A percentile compares a stretch with the other conserved stretches of the same genome.
phyloP scores from a whole-genome alignment of 192 early-diverging fungal species.

The Dissophora ornata region DNA sequence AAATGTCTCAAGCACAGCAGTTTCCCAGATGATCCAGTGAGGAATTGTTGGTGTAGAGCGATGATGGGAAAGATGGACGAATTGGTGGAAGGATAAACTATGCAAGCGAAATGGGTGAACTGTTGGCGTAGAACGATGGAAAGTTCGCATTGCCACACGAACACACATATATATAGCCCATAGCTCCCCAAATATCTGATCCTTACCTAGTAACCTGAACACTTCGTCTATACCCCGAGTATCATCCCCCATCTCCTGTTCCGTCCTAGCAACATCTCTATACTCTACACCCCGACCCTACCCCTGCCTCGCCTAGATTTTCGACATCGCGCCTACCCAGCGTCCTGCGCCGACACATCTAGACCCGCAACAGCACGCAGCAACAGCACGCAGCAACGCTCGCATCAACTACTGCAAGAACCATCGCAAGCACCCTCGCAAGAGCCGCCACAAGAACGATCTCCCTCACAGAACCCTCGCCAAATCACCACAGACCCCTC shows the following conservation, averaged over 20 bases:
- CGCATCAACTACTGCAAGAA: conserved; percentile 8
- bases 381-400: not conserved
- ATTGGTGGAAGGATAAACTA: too few species aligned
- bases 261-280: conserved; percentile 20
- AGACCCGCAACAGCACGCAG: conserved; percentile 2
- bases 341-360: conserved; percentile 15
- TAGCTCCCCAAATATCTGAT: not conserved
- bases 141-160: conserved; percentile 21
- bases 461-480: conserved; percentile 7
- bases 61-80: too few species aligned
- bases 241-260: conserved; percentile 21
- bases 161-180: conserved; percentile 24
- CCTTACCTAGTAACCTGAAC: conserved; percentile 8
- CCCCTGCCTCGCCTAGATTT: conserved; percentile 15
- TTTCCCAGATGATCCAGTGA: too few species aligned
- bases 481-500: conserved; percentile 5
- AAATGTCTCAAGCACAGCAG: too few species aligned
- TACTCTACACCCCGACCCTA: conserved; percentile 34
- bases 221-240: conserved; percentile 17
- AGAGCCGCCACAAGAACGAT: conserved; percentile 13
- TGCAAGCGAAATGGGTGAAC: too few species aligned
- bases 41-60: too few species aligned
- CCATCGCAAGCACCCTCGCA: not conserved
- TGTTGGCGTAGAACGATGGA: too few species aligned
- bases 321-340: conserved; percentile 11